Base-by-base conservation (phyloP, 2,329 filamentous ascomycete genomes). In the Monosporascus sp. region DNA sequence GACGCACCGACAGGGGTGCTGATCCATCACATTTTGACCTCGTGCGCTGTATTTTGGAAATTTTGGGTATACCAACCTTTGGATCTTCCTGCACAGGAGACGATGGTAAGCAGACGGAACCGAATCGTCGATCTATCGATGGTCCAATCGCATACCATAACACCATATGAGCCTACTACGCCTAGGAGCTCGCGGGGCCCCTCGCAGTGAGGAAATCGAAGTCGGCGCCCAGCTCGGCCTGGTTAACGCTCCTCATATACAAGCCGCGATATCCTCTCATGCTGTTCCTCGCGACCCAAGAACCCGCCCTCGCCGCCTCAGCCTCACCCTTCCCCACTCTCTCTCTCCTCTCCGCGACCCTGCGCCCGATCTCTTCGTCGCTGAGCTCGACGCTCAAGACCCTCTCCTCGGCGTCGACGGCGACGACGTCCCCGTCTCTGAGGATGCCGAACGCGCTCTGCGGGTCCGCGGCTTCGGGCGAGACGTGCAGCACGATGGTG, bases 401-500 rank as follows among this genome's bases (percentile, higher is more conserved):
- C 50, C 82, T 81, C 57, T 83, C 83, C 41, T 81, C 86, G 49
- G 88, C 84, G 70, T 92, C 86, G 62, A 93, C 94, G 0, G 83
- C 87, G 47, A 97, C 84, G 24, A 84, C 65, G 68, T 97, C 92
- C 0, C 90, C 91, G 55, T 90, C 82, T 54, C 76, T 70, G 3
- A 96, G 83, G 1, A 95, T 71, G 0, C 89, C 92, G 57, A 97
- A 82, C 0, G 90, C 88, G 0, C 89, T 90, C 11, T 81, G 84
- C 0, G 89, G 88, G 31, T 79, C 70, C 0, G 88, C 90, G 1
- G 90, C 90, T 70, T 97, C 92, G 1, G 92, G 92, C 2, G 86
- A 85, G 6, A 96, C 86, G 61, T 97, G 92, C 6, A 94, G 83
- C 0, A 94, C 89, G 58, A 96, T 93, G 52, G 94, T 97, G 0